Conservation (phyloP, 768 basidiomycete species). For the Lactarius pseudohatsudake region DNA sequence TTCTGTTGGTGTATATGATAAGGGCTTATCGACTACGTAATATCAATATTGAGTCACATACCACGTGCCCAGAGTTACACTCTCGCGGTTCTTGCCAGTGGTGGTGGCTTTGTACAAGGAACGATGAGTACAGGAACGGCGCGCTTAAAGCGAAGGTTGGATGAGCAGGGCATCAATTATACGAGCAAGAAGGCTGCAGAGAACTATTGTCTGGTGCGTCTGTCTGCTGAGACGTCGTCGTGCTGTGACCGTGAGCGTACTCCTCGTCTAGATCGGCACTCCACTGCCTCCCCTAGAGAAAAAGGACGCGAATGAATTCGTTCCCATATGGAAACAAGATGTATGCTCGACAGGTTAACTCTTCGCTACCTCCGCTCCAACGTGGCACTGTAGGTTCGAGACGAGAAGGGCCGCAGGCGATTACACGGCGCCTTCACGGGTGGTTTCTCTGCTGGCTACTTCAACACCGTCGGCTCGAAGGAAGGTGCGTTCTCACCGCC, state of each 20-base stretch:
- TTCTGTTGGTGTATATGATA: too few species aligned
- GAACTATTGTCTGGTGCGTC: conserved; percentile 76
- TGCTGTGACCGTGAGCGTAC: background rate
- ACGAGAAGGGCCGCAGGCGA: conserved; percentile 88
- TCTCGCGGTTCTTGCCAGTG: background rate
- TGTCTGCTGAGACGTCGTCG: conserved; percentile 9
- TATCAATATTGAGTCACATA: too few species aligned
- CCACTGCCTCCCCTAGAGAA: conserved; percentile 94
- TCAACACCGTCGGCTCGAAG: conserved; percentile 93
- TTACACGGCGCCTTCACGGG: conserved; percentile 99
- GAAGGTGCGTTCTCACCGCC: conserved; percentile 57
- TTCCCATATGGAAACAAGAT: conserved; percentile 98
- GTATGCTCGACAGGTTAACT: conserved; percentile 43
- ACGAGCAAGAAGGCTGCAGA: conserved; percentile 73
- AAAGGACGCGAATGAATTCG: conserved; percentile 89
- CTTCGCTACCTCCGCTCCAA: conserved; percentile 27
- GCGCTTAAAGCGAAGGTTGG: conserved; percentile 81
- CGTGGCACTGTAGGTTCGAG: conserved; percentile 60
- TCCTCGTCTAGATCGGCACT: conserved; percentile 73
- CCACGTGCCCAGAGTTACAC: background rate
- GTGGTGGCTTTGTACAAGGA: background rate
- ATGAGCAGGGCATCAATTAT: conserved; percentile 73
- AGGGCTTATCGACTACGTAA: too few species aligned
- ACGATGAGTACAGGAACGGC: conserved; percentile 43
- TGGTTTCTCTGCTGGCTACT: conserved; percentile 97